Evolutionary conservation across 75 land plant species (phyloP).

Genomic region (Sequoiadendron giganteum): DNA sequence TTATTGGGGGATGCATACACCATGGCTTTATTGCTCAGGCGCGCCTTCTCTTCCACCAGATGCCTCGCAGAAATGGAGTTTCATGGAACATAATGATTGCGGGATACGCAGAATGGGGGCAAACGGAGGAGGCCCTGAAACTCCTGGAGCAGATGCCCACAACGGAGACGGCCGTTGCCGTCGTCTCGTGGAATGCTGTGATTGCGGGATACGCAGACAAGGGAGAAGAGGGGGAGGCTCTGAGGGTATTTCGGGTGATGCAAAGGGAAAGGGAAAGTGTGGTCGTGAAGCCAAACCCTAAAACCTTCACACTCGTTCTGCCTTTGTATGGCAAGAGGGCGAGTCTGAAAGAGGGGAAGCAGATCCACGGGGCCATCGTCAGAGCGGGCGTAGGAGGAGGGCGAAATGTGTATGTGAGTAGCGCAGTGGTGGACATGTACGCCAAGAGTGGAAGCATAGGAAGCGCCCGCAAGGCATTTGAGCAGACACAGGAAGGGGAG

Average conservation of each 20-base stretch:
- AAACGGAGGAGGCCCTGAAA: not conserved
- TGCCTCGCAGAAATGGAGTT: not conserved
- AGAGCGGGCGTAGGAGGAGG: not conserved
- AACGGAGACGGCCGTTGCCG: not conserved
- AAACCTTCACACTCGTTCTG: conserved; percentile 11
- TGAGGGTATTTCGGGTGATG: conserved; percentile 10
- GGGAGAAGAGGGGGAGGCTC: not conserved
- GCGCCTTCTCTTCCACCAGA: not conserved
- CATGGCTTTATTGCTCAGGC: not conserved
- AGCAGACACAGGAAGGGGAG: conserved; percentile 6
- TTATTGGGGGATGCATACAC: not conserved
- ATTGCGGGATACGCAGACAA: conserved; percentile 9
- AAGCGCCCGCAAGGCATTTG: conserved; percentile 34
- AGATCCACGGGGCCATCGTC: not conserved
- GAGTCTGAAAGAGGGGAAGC: conserved; percentile 5
- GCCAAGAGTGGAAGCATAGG: conserved; percentile 10
- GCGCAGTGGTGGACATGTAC: conserved; percentile 11
- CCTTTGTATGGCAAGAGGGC: conserved; percentile 6
- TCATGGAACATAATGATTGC: not conserved
- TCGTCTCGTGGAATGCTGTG: conserved; percentile 11
- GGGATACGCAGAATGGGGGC: not conserved
- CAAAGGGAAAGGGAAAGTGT: not conserved
- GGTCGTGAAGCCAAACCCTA: not conserved
- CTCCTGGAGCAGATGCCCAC: not conserved
- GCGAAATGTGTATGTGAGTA: not conserved